Base-by-base conservation (phyloP, 805 yeast genomes). In the Sugiyamaella americana region DNA sequence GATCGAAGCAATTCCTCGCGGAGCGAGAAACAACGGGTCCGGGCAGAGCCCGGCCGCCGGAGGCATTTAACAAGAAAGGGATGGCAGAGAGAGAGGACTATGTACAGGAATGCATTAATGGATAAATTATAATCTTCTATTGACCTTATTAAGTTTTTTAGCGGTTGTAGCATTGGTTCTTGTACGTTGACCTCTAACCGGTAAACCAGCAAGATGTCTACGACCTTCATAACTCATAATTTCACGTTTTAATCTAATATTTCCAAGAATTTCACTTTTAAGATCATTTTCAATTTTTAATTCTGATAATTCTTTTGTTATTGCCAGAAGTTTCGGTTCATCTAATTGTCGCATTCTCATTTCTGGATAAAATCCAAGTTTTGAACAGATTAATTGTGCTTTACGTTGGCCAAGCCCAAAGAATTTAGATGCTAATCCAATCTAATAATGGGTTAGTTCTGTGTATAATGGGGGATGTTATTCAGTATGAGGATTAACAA, bases 281-380 rank as follows among this genome's bases (percentile, higher is more conserved):
- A 83, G 74, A 38, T 88, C 87, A 42, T 87, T 87, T 60, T 89
- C 98, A 42, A 91, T 84, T 8, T 85, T 78, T 74, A 85, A 73
- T 36, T 79, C 83, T 1, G 94, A 79, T 41, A 93, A 72, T 63
- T 93, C 96, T 63, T 88, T 91, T 34, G 96, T 84, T 39, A 93
- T 72, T 30, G 84, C 79, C 78, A 91, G 75, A 39, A 88, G 74
- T 58, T 88, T 95, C 22, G 87, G 85, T 66, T 93, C 98, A 23
- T 84, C 72, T 34, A 93, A 75, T 66, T 93, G 95, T 63, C 86
- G 93, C 85, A 89, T 83, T 68, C 95, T 79, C 95, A 91, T 89
- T 62, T 76, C 73, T 40, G 98, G 98, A 61, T 89, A 91, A 50
- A 93, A 76, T 8, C 96, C 96, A 19, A 91, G 78, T 61, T 80